Base-by-base conservation (phyloP, 192 early-diverging fungal genomes). In the Entomortierella lignicola region DNA sequence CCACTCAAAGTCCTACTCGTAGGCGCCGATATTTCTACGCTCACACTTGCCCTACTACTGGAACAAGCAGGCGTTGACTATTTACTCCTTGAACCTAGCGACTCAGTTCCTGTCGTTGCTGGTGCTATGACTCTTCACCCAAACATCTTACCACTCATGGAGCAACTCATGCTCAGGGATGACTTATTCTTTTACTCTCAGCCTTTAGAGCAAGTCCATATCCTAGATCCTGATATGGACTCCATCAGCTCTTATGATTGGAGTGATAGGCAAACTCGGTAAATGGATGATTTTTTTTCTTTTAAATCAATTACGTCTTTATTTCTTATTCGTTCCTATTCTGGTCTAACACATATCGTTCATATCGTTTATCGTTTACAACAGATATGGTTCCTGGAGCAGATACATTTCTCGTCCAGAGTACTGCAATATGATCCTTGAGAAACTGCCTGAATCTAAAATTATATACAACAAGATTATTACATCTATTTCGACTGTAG, bases 31-130 rank as follows among this genome's bases (percentile, higher is more conserved):
- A 57, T 83, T 20, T 60, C 73, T 27, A 77, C 73, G n/a, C 60
- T 77, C 21, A 79, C 74, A 8, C 42, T 83, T 17, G 74, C 81
- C 13, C 25, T 79, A 29, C 42, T 72, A 8, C 57, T 83, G 4
- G 81, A 77, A 55, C 74, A 69, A 23, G 81, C 81, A 11, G 68
- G 75, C 26, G 65, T 83, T 25, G 74, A 83, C 66, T 83, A 83
- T 26, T 21, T 79, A 20, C 43, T 83, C 1, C 55, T 83, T 0
- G 81, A 83, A 43, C 31, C 31, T 26, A 48, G 48, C 6, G 75
- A 69, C 48, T 70, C 75, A 13, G 62, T 79, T 21, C 75, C 75
- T 29, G 62, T 65, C 37, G 48, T 55, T 30, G 75, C 75, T 60
- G 67, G 75, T 13, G 75, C 60, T 0, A 64, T 79, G 10, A 53